Percentiles rank a stretch among this genome's conserved stretches.
Conservation (phyloP, 2,329 filamentous ascomycete genomes). For the Xylaria hypoxylon region DNA sequence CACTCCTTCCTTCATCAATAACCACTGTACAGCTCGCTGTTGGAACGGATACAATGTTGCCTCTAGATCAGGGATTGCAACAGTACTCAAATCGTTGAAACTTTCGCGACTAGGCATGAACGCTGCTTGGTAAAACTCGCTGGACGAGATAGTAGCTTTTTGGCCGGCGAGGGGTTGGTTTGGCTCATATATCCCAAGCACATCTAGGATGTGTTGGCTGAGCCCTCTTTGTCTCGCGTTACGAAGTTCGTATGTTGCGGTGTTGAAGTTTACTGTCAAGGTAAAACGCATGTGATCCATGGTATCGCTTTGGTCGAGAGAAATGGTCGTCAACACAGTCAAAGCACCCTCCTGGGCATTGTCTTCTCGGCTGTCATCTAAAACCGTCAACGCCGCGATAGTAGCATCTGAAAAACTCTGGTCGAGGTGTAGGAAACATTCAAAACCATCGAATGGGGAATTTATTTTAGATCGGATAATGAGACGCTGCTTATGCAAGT, state of each 20-base stretch:
- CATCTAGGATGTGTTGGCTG: slow-evolving; percentile 54
- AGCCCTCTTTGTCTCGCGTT: slow-evolving; percentile 47
- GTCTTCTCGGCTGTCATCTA: slow-evolving; percentile 35
- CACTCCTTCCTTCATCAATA: slow-evolving; percentile 74
- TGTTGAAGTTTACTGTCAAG: slow-evolving; percentile 59
- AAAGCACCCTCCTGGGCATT: slow-evolving; percentile 45
- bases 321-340: slow-evolving; percentile 51
- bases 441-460: slow-evolving; percentile 32
- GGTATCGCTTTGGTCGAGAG: slow-evolving; percentile 47
- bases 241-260: slow-evolving; percentile 53
- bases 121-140: slow-evolving; percentile 77
- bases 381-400: slow-evolving; percentile 33
- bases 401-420: slow-evolving; percentile 29
- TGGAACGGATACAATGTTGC: slow-evolving; percentile 78
- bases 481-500: slow-evolving; percentile 18
- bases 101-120: slow-evolving; percentile 65
- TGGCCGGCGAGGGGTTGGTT: neutral
- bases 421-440: slow-evolving; percentile 31
- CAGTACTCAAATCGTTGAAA: slow-evolving; percentile 53
- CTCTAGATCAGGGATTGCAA: slow-evolving; percentile 58
- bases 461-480: slow-evolving; percentile 31
- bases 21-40: slow-evolving; percentile 75
- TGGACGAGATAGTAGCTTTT: slow-evolving; percentile 55
- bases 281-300: slow-evolving; percentile 50
- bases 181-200: slow-evolving; percentile 45